phyloP scores from a whole-genome alignment of 768 basidiomycete species.

The Suillus clintonianus region DNA sequence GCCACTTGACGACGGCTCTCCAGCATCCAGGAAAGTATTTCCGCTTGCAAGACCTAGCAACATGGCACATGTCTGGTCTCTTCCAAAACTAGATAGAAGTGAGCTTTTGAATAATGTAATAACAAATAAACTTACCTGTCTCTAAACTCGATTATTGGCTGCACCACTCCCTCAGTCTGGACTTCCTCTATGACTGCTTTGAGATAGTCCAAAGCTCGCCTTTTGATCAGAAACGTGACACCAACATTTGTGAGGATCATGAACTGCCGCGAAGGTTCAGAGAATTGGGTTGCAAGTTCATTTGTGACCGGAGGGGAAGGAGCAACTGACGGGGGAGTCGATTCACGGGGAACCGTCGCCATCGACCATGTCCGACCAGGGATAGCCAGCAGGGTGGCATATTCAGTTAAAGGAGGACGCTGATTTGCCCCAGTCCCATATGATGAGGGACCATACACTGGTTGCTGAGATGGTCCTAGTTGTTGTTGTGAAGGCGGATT shows the following conservation, averaged over 20 bases:
- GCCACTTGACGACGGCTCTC: constrained; percentile 46
- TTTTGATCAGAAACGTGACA: constrained; percentile 75
- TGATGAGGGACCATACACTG: constrained; percentile 40
- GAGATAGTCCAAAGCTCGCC: constrained; percentile 84
- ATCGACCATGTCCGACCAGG: constrained; percentile 86
- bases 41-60: constrained; percentile 82
- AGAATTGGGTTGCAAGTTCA: constrained; percentile 81
- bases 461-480: constrained; percentile 33
- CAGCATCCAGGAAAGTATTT: constrained; percentile 73
- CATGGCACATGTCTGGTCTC: constrained; percentile 93
- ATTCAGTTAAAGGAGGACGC: constrained; percentile 72
- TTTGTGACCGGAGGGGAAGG: constrained; percentile 65
- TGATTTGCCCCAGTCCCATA: constrained; percentile 44
- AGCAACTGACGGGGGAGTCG: constrained; percentile 34
- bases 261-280: constrained; percentile 74
- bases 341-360: constrained; percentile 50
- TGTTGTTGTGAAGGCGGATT: constrained; percentile 42
- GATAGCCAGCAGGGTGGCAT: constrained; percentile 75
- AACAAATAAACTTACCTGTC: constrained; percentile 56
- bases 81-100: constrained; percentile 66
- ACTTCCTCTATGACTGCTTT: constrained; percentile 80
- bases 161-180: constrained; percentile 72
- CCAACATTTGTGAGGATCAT: constrained; percentile 89
- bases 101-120: background rate
- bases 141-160: constrained; percentile 81